Evolutionary conservation across 345 rosid genomes (phyloP).

Genomic region (Lepidium africanum): DNA sequence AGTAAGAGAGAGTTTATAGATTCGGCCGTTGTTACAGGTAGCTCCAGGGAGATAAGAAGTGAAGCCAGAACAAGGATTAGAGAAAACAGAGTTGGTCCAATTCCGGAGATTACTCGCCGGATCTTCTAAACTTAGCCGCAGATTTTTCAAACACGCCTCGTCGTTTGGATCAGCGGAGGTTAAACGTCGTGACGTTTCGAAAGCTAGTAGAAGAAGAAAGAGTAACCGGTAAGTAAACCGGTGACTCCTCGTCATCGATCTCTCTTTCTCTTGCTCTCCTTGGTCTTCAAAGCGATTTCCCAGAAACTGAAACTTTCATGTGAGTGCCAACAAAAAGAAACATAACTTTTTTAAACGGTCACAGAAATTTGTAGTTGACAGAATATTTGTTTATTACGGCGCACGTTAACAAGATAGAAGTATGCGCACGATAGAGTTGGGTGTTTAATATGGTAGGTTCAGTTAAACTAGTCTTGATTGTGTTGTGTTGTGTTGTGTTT

Average conservation of each 20-base stretch:
- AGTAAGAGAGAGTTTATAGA: slow-evolving; percentile 85
- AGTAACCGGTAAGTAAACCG: slow-evolving; percentile 26
- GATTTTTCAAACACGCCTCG: slow-evolving; percentile 55
- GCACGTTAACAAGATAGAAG: not conserved
- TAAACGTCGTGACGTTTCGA: slow-evolving; percentile 23
- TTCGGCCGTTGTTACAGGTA: slow-evolving; percentile 87
- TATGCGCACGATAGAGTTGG: slow-evolving; percentile 1
- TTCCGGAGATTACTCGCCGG: slow-evolving; percentile 60
- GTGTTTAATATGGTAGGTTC: not conserved
- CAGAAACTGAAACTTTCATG: slow-evolving; percentile 13
- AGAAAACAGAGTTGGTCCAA: slow-evolving; percentile 64
- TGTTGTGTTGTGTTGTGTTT: not conserved
- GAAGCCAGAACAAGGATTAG: slow-evolving; percentile 73
- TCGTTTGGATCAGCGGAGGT: slow-evolving; percentile 63
- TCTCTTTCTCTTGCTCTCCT: not conserved
- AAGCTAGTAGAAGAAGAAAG: slow-evolving; percentile 24
- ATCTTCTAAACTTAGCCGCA: slow-evolving; percentile 52
- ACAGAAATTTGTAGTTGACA: not conserved
- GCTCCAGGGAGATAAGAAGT: slow-evolving; percentile 75
- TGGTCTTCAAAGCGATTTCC: not conserved
- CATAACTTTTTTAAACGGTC: not conserved
- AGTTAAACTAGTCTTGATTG: not conserved
- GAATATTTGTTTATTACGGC: slow-evolving; percentile 1
- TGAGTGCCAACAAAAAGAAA: slow-evolving; percentile 1
- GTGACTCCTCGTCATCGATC: slow-evolving; percentile 25